A percentile compares a stretch with the other conserved stretches of the same genome.
These are phyloP conservation scores for Coniophora puteana DNA, from an alignment of 1,284 basidiomycete species.

Conservation along the genomic window DNA sequence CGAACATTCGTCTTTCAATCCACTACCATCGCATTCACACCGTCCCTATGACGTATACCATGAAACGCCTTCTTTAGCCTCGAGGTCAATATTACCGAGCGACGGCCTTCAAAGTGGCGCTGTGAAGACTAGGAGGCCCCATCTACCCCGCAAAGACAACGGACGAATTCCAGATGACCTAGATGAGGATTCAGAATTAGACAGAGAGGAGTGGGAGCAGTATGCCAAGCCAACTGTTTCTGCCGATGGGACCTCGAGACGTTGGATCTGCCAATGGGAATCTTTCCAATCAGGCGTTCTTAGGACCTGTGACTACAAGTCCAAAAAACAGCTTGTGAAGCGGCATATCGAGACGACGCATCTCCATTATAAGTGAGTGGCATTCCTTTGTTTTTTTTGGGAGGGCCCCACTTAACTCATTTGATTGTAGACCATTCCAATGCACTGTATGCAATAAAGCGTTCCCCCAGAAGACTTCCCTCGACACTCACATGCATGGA, in stretches of 20 bases:
- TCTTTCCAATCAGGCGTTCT: slow-evolving; percentile 29
- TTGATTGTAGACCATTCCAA: slow-evolving; percentile 41
- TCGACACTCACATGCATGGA: slow-evolving; percentile 56
- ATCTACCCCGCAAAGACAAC: too few relatives aligned
- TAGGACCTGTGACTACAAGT: slow-evolving; percentile 44
- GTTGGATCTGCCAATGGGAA: slow-evolving; percentile 33
- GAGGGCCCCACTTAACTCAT: slow-evolving; percentile 11
- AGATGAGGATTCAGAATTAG: too few relatives aligned
- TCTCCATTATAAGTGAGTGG: slow-evolving; percentile 52
- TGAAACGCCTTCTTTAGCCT: too few relatives aligned
- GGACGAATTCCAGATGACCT: too few relatives aligned
- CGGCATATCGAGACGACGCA: slow-evolving; percentile 65
- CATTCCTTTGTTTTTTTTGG: slow-evolving; percentile 9
- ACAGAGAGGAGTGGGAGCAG: slow-evolving; percentile 27
- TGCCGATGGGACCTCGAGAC: slow-evolving; percentile 29
- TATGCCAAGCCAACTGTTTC: slow-evolving; percentile 32
- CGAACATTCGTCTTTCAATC: too few relatives aligned
- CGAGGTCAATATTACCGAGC: too few relatives aligned
- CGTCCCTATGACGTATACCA: too few relatives aligned
- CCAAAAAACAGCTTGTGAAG: slow-evolving; percentile 65
- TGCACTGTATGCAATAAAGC: slow-evolving; percentile 53
- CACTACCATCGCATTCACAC: too few relatives aligned
- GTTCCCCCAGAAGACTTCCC: slow-evolving; percentile 58
- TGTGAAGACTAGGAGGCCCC: too few relatives aligned
- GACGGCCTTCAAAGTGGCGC: too few relatives aligned